These are phyloP conservation scores for Trichoderma semiorbis DNA, from an alignment of 2,329 filamentous ascomycete genomes.

Conservation along the genomic window DNA sequence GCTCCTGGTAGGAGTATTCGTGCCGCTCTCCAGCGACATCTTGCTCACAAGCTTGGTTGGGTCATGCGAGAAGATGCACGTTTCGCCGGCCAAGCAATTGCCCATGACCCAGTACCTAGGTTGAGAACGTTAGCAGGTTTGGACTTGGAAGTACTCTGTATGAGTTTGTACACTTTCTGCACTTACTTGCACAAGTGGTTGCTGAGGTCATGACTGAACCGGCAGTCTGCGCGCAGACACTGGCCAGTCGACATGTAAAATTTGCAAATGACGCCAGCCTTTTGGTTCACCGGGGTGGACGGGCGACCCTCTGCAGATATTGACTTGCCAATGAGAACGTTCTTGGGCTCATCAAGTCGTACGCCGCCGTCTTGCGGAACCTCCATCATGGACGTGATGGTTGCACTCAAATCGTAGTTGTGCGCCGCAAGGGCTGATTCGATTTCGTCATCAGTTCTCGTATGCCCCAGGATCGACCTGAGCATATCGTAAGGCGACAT, in stretches of 20 bases:
- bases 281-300: constrained; percentile 70
- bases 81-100: constrained; percentile 88
- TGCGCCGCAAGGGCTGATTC: constrained; percentile 85
- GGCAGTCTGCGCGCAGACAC: constrained; percentile 91
- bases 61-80: constrained; percentile 96
- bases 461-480: constrained; percentile 86
- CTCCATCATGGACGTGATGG: constrained; percentile 85
- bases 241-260: constrained; percentile 96
- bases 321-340: constrained; percentile 83
- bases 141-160: neutral
- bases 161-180: neutral
- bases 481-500: constrained; percentile 99
- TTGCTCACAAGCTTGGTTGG: constrained; percentile 81
- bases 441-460: constrained; percentile 89
- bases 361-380: constrained; percentile 42
- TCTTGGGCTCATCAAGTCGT: constrained; percentile 54
- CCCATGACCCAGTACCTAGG: constrained; percentile 93
- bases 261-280: constrained; percentile 90
- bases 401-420: constrained; percentile 89
- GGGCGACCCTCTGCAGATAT: constrained; percentile 74
- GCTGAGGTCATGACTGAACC: constrained; percentile 94
- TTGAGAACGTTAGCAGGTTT: constrained; percentile 16
- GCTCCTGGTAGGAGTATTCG: constrained; percentile 55
- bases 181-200: constrained; percentile 97
- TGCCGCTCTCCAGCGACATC: constrained; percentile 67